Percentiles rank a stretch among this genome's conserved stretches.
Conservation (phyloP, 306 rosid species). For the Morella rubra region DNA sequence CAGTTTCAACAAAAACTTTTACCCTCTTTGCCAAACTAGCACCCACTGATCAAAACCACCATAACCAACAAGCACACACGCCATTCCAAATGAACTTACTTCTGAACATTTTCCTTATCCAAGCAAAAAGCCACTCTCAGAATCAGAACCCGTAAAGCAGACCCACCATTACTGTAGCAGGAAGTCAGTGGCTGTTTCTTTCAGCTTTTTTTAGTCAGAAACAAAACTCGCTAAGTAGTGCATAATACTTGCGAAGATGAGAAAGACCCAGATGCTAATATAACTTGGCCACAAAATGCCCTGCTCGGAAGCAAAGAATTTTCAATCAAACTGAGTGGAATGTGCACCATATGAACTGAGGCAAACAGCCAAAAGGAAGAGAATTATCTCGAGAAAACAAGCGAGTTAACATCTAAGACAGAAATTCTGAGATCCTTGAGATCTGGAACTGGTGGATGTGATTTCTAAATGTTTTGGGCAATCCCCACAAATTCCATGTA, state of each 20-base stretch:
- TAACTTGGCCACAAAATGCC: slow-evolving; percentile 22
- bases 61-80: slow-evolving; percentile 31
- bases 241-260: slow-evolving; percentile 17
- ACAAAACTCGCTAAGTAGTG: slow-evolving; percentile 29
- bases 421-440: slow-evolving; percentile 76
- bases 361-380: slow-evolving; percentile 36
- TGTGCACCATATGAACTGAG: slow-evolving; percentile 32
- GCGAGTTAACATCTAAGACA: slow-evolving; percentile 27
- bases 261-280: slow-evolving; percentile 49
- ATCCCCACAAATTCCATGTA: slow-evolving; percentile 56
- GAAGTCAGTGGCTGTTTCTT: slow-evolving; percentile 19
- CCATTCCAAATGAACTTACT: slow-evolving; percentile 45
- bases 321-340: slow-evolving; percentile 44
- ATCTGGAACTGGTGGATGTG: slow-evolving; percentile 57
- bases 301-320: slow-evolving; percentile 39
- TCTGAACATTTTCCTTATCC: slow-evolving; percentile 42
- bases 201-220: slow-evolving; percentile 1
- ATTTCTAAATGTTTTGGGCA: slow-evolving; percentile 36
- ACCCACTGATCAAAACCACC: slow-evolving; percentile 39
- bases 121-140: slow-evolving; percentile 26
- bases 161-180: slow-evolving; percentile 32
- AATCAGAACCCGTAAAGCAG: slow-evolving; percentile 43
- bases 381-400: slow-evolving; percentile 45
- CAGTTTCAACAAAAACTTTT: slow-evolving; percentile 21
- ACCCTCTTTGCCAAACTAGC: slow-evolving; percentile 32